Percentiles rank a stretch among this genome's conserved stretches.
Conservation (phyloP, 306 rosid genomes). For the Cucumis sativus region Cucumber_9930_V3 NC_026659.2:5432001-5432500, state of each 20-base stretch:
- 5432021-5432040: conserved; percentile 92
- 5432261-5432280: conserved; percentile 98
- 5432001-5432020: conserved; percentile 64
- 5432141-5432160: conserved; percentile 60
- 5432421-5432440: conserved; percentile 97
- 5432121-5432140: conserved; percentile 84
- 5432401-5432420: conserved; percentile 94
- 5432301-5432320: conserved; percentile 62
- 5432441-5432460: conserved; percentile 89
- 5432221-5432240: not conserved
- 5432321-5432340: conserved; percentile 43
- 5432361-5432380: conserved; percentile 73
- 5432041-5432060: conserved; percentile 60
- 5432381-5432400: conserved; percentile 65
- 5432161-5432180: not conserved
- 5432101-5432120: conserved; percentile 55
- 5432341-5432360: conserved; percentile 51
- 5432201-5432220: not conserved
- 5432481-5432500: conserved; percentile 70
- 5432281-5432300: conserved; percentile 74
- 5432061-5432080: conserved; percentile 66
- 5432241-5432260: conserved; percentile 1
- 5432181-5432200: no score
- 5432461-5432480: conserved; percentile 91
- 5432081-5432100: conserved; percentile 75